phyloP scores from a whole-genome alignment of 2,329 filamentous ascomycete species.

The Chlorencoelia australis region DNA sequence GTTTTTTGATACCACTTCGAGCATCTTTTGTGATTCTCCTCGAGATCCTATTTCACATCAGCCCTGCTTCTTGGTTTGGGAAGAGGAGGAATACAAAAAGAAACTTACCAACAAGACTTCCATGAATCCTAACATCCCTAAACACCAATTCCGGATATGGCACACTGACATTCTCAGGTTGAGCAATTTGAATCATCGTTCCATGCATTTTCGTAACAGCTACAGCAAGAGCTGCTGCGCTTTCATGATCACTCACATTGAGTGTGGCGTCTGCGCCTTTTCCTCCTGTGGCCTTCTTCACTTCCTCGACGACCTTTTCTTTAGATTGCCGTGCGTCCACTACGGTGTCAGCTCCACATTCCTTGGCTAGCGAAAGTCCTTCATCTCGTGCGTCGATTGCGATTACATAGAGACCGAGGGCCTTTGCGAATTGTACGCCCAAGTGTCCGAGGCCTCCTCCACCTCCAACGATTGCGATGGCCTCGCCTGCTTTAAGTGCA shows the following conservation, averaged over 20 bases:
- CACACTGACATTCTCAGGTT: constrained; percentile 31
- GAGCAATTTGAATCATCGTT: constrained; percentile 47
- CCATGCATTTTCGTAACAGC: constrained; percentile 51
- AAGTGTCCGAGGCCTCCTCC: constrained; percentile 45
- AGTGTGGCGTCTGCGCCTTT: constrained; percentile 42
- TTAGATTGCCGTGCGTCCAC: constrained; percentile 41
- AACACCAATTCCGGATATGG: constrained; percentile 40
- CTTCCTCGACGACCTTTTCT: constrained; percentile 36
- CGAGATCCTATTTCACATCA: constrained; percentile 27
- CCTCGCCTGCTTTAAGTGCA: constrained; percentile 25
- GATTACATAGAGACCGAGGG: constrained; percentile 39
- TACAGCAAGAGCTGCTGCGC: constrained; percentile 39
- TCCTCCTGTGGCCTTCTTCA: constrained; percentile 38
- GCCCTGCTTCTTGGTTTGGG: too few relatives aligned
- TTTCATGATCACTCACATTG: constrained; percentile 41
- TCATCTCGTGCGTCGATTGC: constrained; percentile 38
- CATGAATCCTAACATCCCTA: constrained; percentile 40
- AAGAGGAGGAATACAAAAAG: too few relatives aligned
- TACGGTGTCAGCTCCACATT: constrained; percentile 40
- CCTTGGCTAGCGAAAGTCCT: constrained; percentile 37
- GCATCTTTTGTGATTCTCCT: constrained; percentile 36
- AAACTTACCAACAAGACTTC: constrained; percentile 29
- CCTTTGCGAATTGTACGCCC: constrained; percentile 39
- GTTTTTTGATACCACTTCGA: constrained; percentile 35
- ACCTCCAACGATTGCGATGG: constrained; percentile 37